phyloP scores from a whole-genome alignment of 192 early-diverging fungal genomes.

The Chytriomyces confervae region DNA sequence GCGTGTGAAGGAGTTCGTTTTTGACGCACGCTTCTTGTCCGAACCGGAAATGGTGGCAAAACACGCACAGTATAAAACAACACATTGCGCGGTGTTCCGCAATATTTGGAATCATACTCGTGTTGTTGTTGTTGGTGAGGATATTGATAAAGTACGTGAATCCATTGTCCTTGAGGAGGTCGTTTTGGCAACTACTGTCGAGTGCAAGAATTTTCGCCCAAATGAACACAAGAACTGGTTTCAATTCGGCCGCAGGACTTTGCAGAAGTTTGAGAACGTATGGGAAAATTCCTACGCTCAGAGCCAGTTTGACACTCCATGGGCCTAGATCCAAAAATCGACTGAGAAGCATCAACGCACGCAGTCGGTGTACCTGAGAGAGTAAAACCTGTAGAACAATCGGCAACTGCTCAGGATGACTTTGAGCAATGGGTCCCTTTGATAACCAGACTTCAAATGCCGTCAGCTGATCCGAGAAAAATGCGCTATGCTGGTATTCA shows the following conservation, averaged over 20 bases:
- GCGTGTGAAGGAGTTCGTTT: conserved; percentile 68
- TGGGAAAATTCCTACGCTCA: conserved; percentile 95
- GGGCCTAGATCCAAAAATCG: conserved; percentile 91
- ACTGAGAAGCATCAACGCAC: conserved; percentile 89
- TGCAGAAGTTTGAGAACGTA: conserved; percentile 96
- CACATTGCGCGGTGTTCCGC: conserved; percentile 95
- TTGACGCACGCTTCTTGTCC: conserved; percentile 88
- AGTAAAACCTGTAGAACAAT: conserved; percentile 96
- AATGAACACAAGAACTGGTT: conserved; percentile 94
- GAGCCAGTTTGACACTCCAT: conserved; percentile 91
- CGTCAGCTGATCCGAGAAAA: conserved; percentile 96
- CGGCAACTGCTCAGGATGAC: conserved; percentile 88
- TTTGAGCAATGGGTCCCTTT: conserved; percentile 75
- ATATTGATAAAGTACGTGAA: conserved; percentile 93
- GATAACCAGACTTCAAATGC: conserved; percentile 97
- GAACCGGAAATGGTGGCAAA: conserved; percentile 82
- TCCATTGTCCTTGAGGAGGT: conserved; percentile 89
- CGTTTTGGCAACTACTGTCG: conserved; percentile 85
- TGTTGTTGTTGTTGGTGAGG: conserved; percentile 65
- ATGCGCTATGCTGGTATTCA: conserved; percentile 81
- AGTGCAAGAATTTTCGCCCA: conserved; percentile 97
- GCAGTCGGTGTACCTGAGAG: conserved; percentile 90
- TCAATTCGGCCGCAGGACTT: conserved; percentile 88
- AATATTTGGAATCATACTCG: conserved; percentile 70
- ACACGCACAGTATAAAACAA: conserved; percentile 89